These are phyloP conservation scores for Paxillus involutus DNA, from an alignment of 768 basidiomycete genomes.

Conservation along the genomic window DNA sequence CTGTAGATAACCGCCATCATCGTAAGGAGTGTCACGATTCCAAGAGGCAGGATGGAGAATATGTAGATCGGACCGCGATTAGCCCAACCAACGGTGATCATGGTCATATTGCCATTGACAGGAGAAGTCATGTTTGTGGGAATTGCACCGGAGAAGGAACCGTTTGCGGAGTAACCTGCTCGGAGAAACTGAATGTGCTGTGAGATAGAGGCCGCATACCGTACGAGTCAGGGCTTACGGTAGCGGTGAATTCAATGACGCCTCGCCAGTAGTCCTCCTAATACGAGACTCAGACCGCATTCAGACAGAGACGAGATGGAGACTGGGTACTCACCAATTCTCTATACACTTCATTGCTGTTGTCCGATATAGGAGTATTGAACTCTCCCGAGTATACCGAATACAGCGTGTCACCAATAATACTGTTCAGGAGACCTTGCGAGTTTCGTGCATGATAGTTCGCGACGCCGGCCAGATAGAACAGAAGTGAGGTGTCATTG, in stretches of 20 bases:
- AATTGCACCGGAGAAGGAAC: neutral
- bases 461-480: neutral
- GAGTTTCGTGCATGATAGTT: no score
- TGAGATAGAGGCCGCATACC: neutral
- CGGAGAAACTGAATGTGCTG: neutral
- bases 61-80: neutral
- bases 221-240: slow-evolving; percentile 1
- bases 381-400: no score
- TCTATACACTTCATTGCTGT: neutral
- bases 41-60: slow-evolving; percentile 3
- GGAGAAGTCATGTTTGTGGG: neutral
- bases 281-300: no score
- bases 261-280: slow-evolving; percentile 19
- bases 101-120: slow-evolving; percentile 3
- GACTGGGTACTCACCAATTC: neutral
- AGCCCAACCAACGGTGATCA: slow-evolving; percentile 4
- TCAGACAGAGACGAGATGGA: no score
- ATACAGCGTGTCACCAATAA: no score
- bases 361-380: neutral
- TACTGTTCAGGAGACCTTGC: no score
- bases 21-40: no score
- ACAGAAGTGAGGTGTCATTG: neutral
- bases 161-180: neutral
- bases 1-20: no score
- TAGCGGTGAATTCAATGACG: slow-evolving; percentile 17